A percentile compares a stretch with the other conserved stretches of the same genome.
Evolutionary conservation across 2,329 filamentous ascomycete species (phyloP).

Genomic region (Venturia carpophila): DNA sequence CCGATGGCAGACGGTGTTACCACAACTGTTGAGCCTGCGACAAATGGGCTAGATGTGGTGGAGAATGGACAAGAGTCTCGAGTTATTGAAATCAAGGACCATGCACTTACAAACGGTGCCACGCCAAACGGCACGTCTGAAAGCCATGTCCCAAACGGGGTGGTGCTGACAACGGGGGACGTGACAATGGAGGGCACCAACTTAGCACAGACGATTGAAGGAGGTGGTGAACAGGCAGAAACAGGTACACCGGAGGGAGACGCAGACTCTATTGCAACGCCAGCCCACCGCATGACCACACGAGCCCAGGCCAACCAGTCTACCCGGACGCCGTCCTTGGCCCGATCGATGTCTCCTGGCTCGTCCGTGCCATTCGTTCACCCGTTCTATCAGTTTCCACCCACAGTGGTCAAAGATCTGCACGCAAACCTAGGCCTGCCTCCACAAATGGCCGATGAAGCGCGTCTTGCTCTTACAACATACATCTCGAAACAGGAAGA

Average conservation of each 20-base stretch:
- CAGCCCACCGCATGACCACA: constrained; percentile 48
- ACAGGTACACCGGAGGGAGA: constrained; percentile 21
- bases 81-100: constrained; percentile 9
- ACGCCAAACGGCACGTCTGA: background rate
- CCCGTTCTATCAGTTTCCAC: constrained; percentile 63
- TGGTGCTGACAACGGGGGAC: constrained; percentile 21
- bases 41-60: constrained; percentile 5
- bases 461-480: constrained; percentile 62
- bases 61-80: background rate
- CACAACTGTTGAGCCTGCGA: constrained; percentile 3
- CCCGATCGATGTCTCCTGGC: constrained; percentile 37
- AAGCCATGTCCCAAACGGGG: background rate
- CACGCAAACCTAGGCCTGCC: constrained; percentile 58
- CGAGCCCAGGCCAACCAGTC: constrained; percentile 43
- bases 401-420: constrained; percentile 54
- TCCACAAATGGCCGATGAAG: constrained; percentile 66
- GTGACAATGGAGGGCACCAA: background rate
- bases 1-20: constrained; percentile 10
- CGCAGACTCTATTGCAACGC: constrained; percentile 34
- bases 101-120: background rate
- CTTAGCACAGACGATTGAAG: constrained; percentile 19
- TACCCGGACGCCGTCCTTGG: constrained; percentile 23
- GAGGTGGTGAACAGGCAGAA: constrained; percentile 25
- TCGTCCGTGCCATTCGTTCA: constrained; percentile 54
- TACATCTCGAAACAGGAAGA: constrained; percentile 85